Conservation (phyloP, 2,329 filamentous ascomycete species). For the Penicillium janthinellum region DNA sequence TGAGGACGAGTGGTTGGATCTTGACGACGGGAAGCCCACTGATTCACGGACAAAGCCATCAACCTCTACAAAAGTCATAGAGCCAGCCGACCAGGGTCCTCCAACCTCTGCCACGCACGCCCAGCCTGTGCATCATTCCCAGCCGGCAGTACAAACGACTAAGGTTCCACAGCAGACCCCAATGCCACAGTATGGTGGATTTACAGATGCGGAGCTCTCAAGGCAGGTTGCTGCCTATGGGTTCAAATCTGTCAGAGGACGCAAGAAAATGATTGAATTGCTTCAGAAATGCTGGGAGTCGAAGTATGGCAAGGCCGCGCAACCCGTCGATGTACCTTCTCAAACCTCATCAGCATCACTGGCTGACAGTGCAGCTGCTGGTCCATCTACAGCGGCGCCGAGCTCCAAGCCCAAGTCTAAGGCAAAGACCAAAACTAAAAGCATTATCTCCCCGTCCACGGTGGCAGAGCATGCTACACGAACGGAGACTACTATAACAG, state of each 20-base stretch:
- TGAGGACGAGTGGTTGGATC: conserved; percentile 22
- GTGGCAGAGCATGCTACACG: background rate
- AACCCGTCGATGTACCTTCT: background rate
- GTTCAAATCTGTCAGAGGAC: conserved; percentile 71
- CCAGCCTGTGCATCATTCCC: background rate
- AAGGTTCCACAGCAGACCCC: conserved; percentile 7
- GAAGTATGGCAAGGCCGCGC: conserved; percentile 45
- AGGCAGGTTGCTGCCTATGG: conserved; percentile 66
- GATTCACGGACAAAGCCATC: conserved; percentile 3
- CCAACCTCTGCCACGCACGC: background rate
- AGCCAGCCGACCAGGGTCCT: background rate
- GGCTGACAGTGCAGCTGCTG: too few species aligned
- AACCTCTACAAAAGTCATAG: background rate
- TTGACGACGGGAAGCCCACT: conserved; percentile 16
- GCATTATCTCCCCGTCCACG: conserved; percentile 1
- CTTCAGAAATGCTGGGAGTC: conserved; percentile 72
- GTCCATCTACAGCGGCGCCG: background rate
- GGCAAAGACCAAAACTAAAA: conserved; percentile 9
- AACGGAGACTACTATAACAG: background rate
- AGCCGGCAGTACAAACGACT: background rate
- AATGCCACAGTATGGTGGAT: conserved; percentile 62
- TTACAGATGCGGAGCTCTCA: conserved; percentile 64
- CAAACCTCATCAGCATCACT: background rate
- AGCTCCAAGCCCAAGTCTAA: conserved; percentile 11
- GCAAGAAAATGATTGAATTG: conserved; percentile 69